Evolutionary conservation across 176 grass and related monocot species (phyloP), one percentile per base, ranked within the genome.

Genomic region (Themeda triandra): DNA sequence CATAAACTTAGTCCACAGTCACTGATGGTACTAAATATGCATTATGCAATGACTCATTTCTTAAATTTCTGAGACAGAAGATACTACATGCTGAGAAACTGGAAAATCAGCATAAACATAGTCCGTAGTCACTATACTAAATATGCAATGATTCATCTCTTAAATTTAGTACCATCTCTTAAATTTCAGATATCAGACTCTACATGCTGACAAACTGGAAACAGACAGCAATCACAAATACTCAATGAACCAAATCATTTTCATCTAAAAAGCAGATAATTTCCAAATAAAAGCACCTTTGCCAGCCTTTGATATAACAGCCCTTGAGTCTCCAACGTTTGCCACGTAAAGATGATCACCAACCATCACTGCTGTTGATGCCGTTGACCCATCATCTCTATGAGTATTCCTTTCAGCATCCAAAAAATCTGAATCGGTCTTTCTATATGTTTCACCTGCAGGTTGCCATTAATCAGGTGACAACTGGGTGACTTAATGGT

Each of bases 241-340:
- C 78, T 37, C 13, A 72, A 92, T 60, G 25, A 15, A 83, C 8
- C 31, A 48, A 23, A 66, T 79, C 25, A 82, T 30, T 37, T 12
- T 58, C 33, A 56, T 19, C 79, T 39, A 54, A 49, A 44, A 58
- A 41, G 36, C 66, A 41, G 3, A 71, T 21, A 67, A 33, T 80
- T 66, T 65, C 28, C 41, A 62, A 76, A 77, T 13, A 78, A 86
- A 86, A 42, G 31, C 63, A 98, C 96, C 96, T 95, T 98, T 95
- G 70, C 96, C 96, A 5, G 93, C 91, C 72, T 91, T 95, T 74
- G 96, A 98, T 87, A 98, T 90, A 48, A 98, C 83, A 80, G 93
- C 88, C 29, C 96, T 88, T 53, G 96, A 98, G 81, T 98, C 96
- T n/a, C 96, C 96, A 94, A 98, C 96, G 89, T 98, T 98, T 67